Evolutionary conservation across 192 early-diverging fungal species (phyloP).

Genomic region (Chytriomyces hyalinus): DNA sequence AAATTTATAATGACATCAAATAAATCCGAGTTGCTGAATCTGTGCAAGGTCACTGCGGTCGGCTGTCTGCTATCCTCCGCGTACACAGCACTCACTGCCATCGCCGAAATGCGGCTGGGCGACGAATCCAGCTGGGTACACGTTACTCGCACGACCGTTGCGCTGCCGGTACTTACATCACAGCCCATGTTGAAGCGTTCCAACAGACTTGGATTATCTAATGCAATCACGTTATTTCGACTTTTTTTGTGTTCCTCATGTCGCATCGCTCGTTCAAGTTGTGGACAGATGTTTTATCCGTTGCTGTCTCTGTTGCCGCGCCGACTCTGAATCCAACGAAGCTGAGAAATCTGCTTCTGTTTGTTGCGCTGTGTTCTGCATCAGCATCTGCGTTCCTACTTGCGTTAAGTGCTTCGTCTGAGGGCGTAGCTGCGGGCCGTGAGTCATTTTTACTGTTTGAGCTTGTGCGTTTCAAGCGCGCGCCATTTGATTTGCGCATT

Average conservation of each 20-base stretch:
- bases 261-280: not conserved
- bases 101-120: slow-evolving; percentile 9
- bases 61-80: slow-evolving; percentile 14
- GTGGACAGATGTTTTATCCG: slow-evolving; percentile 13
- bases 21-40: not conserved
- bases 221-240: not conserved
- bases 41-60: slow-evolving; percentile 10
- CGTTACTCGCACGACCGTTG: slow-evolving; percentile 14
- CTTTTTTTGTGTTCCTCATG: not conserved
- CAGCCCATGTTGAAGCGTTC: too few species aligned
- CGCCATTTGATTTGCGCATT: too few species aligned
- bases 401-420: not conserved
- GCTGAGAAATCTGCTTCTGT: not conserved
- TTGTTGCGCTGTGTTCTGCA: not conserved
- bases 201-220: not conserved
- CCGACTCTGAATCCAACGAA: not conserved
- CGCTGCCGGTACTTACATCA: not conserved
- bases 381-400: not conserved
- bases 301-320: not conserved
- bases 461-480: too few species aligned
- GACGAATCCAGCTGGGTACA: not conserved
- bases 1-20: not conserved
- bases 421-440: slow-evolving; percentile 16
- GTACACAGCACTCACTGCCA: slow-evolving; percentile 7
- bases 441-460: not conserved